These are phyloP conservation scores for Eleusine indica DNA, from an alignment of 176 grass and related monocot species.

Conservation along the genomic window DNA sequence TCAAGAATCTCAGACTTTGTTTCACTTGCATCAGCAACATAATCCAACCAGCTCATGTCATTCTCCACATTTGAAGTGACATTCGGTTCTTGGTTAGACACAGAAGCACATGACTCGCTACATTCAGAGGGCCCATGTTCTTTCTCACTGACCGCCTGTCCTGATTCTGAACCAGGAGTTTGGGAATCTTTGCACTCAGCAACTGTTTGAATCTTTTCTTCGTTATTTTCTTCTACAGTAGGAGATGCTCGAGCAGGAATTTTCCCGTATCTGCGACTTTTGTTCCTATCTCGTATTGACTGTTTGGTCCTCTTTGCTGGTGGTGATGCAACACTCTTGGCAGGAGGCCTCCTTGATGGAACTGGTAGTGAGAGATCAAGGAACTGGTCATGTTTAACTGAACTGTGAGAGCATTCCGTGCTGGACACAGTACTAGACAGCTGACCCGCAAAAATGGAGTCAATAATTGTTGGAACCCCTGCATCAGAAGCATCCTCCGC, in stretches of 20 bases:
- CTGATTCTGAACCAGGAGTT: conserved; percentile 52
- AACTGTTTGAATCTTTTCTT: conserved; percentile 47
- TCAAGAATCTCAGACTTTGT: conserved; percentile 52
- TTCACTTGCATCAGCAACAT: conserved; percentile 54
- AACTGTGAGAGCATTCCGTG: conserved; percentile 73
- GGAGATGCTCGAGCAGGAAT: conserved; percentile 43
- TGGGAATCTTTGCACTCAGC: conserved; percentile 47
- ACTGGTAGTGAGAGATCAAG: conserved; percentile 90
- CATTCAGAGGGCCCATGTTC: conserved; percentile 44
- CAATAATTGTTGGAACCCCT: conserved; percentile 59
- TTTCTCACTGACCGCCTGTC: conserved; percentile 49
- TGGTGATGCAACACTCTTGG: conserved; percentile 55
- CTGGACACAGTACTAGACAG: conserved; percentile 92
- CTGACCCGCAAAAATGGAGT: conserved; percentile 77
- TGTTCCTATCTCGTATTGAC: conserved; percentile 59
- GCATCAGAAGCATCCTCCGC: conserved; percentile 38
- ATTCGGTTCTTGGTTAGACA: conserved; percentile 52
- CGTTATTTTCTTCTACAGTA: conserved; percentile 38
- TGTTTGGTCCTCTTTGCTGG: conserved; percentile 60
- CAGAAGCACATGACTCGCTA: conserved; percentile 64
- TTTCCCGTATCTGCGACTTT: conserved; percentile 54
- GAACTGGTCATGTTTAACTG: conserved; percentile 82
- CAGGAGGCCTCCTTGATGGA: conserved; percentile 70
- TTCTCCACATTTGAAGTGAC: conserved; percentile 26
- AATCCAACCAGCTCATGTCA: conserved; percentile 68